Evolutionary conservation across 306 rosid species (phyloP), one percentile per base, ranked within the genome.

Genomic region (Hippophae gyantsensis): DNA sequence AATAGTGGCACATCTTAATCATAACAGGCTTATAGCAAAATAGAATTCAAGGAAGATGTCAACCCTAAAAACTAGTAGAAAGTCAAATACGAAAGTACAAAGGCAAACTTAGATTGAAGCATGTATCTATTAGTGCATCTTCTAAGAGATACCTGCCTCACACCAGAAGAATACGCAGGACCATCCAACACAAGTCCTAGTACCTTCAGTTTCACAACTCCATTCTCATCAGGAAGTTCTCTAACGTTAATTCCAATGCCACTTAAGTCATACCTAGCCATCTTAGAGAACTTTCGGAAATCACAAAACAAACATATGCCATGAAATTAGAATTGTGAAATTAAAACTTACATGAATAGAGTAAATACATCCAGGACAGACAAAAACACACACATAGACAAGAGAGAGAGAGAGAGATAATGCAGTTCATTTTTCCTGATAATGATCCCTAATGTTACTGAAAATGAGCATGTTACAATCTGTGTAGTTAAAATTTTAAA

Each of bases 241-340:
- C 81, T 85, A 63, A 92, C 85, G 92, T 87, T 92, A 77, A 87
- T 76, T 76, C 98, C 98, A 81, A 92, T 77, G 78, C 95, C 98
- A 73, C 87, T 87, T 93, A 92, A 74, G 82, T 92, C 98, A 83
- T 85, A 92, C 89, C 89, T 87, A 60, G 93, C 96, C 98, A 92
- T 92, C 87, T 85, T 92, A 84, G 96, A 85, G 87, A 92, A 92
- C 98, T 92, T 81, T 69, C 61, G 76, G 75, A 70, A 71, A 50
- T 54, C 65, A 52, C 45, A 72, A 63, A 72, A 68, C 72, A 48
- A 50, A 66, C 75, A 70, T 41, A 68, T 53, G 70, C 73, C 74
- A 74, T 63, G 66, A 66, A 78, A 74, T 65, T 69, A 76, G 70
- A 76, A 71, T 63, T 32, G 38, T 32, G 38, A 32, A 32, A 32